Evolutionary conservation across 2,329 filamentous ascomycete species (phyloP).

Genomic region (Esteya vermicola): DNA sequence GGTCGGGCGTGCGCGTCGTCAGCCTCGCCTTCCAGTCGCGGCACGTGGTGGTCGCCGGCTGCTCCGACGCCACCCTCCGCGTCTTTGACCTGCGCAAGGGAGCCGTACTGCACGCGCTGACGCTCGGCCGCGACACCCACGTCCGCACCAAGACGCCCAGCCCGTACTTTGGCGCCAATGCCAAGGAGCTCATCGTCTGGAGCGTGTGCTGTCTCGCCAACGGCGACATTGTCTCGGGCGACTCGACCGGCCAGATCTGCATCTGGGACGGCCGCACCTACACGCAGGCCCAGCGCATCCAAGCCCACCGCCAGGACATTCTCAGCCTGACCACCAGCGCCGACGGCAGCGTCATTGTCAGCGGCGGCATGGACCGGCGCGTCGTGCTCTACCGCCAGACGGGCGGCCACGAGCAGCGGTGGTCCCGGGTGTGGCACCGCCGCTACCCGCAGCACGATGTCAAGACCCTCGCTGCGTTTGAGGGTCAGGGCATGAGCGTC

Average conservation of each 20-base stretch:
- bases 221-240: slow-evolving; percentile 84
- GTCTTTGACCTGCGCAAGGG: slow-evolving; percentile 77
- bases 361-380: slow-evolving; percentile 80
- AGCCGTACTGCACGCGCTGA: slow-evolving; percentile 65
- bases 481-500: slow-evolving; percentile 69
- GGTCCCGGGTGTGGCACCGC: slow-evolving; percentile 75
- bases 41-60: slow-evolving; percentile 73
- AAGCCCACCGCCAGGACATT: slow-evolving; percentile 79
- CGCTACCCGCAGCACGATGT: slow-evolving; percentile 89
- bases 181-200: slow-evolving; percentile 85
- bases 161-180: slow-evolving; percentile 55
- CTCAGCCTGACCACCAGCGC: slow-evolving; percentile 71
- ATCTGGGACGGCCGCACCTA: slow-evolving; percentile 93
- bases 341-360: slow-evolving; percentile 72
- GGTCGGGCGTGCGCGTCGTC: slow-evolving; percentile 77
- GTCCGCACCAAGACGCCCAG: no score
- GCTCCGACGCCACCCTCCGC: slow-evolving; percentile 91
- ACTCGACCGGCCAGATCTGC: slow-evolving; percentile 84
- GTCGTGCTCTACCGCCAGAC: slow-evolving; percentile 70
- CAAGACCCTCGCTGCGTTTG: slow-evolving; percentile 84
- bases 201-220: slow-evolving; percentile 76
- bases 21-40: slow-evolving; percentile 83
- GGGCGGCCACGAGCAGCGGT: slow-evolving; percentile 45
- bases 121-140: slow-evolving; percentile 74
- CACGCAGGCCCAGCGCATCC: slow-evolving; percentile 71